phyloP scores from a whole-genome alignment of 2,329 filamentous ascomycete species.

The Aureobasidium mangrovei region DNA sequence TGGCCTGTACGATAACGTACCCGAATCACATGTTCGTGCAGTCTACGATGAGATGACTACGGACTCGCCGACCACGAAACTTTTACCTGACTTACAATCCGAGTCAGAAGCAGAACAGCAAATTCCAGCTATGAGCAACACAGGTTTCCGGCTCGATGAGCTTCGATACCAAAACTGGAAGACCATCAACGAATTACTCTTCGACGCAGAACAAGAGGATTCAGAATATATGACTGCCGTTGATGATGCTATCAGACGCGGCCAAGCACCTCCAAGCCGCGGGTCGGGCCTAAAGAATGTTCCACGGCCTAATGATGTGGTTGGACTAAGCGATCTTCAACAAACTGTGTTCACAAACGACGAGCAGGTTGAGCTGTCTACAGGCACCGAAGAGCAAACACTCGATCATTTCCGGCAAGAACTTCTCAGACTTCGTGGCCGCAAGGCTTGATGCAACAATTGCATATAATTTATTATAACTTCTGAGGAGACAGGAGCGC shows the following conservation, averaged over 20 bases:
- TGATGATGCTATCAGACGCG: constrained; percentile 21
- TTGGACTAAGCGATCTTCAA: not conserved
- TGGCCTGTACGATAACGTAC: constrained; percentile 12
- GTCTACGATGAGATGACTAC: constrained; percentile 39
- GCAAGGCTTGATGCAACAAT: constrained; percentile 1
- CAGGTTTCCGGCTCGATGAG: constrained; percentile 35
- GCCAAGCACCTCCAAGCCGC: constrained; percentile 18
- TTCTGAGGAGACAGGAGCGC: not conserved
- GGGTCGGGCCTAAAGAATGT: constrained; percentile 1
- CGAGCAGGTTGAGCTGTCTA: not conserved
- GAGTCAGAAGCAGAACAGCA: not conserved
- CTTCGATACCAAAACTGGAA: constrained; percentile 45
- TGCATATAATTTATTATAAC: not conserved
- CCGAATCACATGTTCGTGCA: constrained; percentile 25
- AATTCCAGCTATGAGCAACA: constrained; percentile 22
- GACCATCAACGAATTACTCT: constrained; percentile 38
- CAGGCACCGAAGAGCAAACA: not conserved
- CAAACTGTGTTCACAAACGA: not conserved
- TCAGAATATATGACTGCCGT: constrained; percentile 20
- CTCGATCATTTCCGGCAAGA: constrained; percentile 1
- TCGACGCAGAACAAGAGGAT: constrained; percentile 24
- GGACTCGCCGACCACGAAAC: constrained; percentile 16
- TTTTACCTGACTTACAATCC: not conserved
- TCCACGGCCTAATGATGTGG: not conserved
- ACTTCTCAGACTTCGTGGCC: constrained; percentile 3